phyloP scores from a whole-genome alignment of 164 flowering plant genomes.

The Vitis cinerea region DNA sequence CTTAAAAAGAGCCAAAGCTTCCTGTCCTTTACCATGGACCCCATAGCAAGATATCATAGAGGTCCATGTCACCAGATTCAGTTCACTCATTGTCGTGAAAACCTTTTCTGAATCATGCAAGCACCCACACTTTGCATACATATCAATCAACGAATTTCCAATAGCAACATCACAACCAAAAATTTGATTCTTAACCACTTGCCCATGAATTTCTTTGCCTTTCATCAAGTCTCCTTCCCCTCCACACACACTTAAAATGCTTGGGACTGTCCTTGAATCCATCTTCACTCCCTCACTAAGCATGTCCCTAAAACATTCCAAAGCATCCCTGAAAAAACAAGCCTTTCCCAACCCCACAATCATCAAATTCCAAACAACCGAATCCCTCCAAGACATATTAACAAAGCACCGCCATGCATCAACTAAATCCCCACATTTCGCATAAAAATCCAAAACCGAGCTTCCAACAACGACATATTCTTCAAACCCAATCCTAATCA shows the following conservation, averaged over 20 bases:
- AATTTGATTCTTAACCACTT: conserved; percentile 25
- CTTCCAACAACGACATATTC: conserved; percentile 41
- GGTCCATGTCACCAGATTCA: conserved; percentile 54
- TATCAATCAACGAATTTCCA: conserved; percentile 49
- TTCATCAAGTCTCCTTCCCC: conserved; percentile 46
- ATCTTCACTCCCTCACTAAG: conserved; percentile 31
- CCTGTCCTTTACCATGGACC: conserved; percentile 55
- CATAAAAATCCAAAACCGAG: conserved; percentile 44
- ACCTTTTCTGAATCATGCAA: conserved; percentile 34
- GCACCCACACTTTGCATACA: conserved; percentile 52
- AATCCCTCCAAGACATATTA: conserved; percentile 32
- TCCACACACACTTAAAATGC: conserved; percentile 47
- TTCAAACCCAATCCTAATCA: conserved; percentile 40
- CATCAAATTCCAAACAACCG: conserved; percentile 54
- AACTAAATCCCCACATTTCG: conserved; percentile 31
- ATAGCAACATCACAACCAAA: conserved; percentile 38
- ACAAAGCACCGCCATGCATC: conserved; percentile 40
- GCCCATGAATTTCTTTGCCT: conserved; percentile 58
- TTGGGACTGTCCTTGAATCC: conserved; percentile 45
- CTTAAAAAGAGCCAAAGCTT: conserved; percentile 42
- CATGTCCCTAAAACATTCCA: conserved; percentile 41
- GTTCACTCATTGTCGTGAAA: conserved; percentile 31
- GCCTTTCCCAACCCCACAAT: conserved; percentile 45
- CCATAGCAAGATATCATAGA: conserved; percentile 62
- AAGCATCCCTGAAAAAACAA: conserved; percentile 38